Evolutionary conservation across 2,329 filamentous ascomycete genomes (phyloP), one percentile per base, ranked within the genome.

Genomic region (Fusarium drepaniforme): DNA sequence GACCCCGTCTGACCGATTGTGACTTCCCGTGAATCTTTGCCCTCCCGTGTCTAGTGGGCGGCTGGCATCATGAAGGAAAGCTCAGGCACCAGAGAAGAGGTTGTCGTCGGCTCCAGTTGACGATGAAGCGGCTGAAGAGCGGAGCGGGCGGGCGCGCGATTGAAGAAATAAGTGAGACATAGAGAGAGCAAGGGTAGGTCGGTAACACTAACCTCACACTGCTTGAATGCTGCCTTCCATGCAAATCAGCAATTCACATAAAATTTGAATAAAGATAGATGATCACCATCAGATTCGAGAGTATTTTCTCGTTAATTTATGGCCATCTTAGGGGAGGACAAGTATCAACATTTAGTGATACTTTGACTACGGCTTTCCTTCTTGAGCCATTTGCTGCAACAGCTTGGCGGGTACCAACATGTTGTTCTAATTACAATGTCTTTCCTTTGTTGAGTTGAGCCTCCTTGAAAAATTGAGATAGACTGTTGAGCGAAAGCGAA

Each of bases 1-100:
- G 68, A 28, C 25, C 21, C 51, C 62, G 12, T 44, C 64, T 46
- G 60, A 44, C 70, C 66, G 57, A 72, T 70, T 67, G 59, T 66
- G 13, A 56, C 18, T 44, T 16, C 44, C 37, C 49, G 33, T 51
- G 62, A 75, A 65, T 64, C 57, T 7, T 57, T 57, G 28, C 65
- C 15, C 11, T 56, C n/a, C 38, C 6, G 30, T 35, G 8, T 51
- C 38, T 66, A 18, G 40, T 12, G 1, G 18, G 18, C 56, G 53
- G 51, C 37, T 37, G 30, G 6, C 18, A 28, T 58, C 38, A 40
- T 40, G 30, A 51, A 49, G 30, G 56, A 38, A 35, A 23, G 56
- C 51, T 38, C 51, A 51, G 62, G 49, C 35, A 59, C 53, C 30
- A 44, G 35, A 30, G 28, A 2, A 57, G 25, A 57, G 49, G 46